These are phyloP conservation scores for Platanthera guangdongensis DNA, from an alignment of 106 monocot genomes.

Conservation along the genomic window DNA sequence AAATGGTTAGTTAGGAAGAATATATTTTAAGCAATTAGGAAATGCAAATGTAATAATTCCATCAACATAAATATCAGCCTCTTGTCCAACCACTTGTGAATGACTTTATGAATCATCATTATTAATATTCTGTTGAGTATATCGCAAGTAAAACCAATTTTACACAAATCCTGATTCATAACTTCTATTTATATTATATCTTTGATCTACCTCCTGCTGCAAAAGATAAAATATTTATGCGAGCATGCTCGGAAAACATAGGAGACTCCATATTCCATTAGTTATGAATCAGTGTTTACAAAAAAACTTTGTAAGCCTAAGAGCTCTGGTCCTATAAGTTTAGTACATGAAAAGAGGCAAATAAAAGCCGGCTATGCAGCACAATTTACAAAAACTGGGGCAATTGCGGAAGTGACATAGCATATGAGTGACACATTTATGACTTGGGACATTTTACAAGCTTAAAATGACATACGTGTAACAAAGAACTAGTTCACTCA, in stretches of 20 bases:
- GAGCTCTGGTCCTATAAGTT: background rate
- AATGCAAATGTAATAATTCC: background rate
- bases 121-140: background rate
- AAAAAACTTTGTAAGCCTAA: background rate
- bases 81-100: background rate
- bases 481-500: slow-evolving; percentile 74
- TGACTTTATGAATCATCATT: background rate
- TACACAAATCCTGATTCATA: background rate
- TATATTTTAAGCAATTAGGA: background rate
- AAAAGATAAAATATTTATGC: background rate
- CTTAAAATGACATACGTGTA: slow-evolving; percentile 56
- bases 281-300: background rate
- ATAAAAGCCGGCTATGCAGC: background rate
- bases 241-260: background rate
- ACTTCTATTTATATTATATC: background rate
- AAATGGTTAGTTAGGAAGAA: background rate
- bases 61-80: background rate
- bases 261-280: background rate
- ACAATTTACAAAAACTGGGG: background rate
- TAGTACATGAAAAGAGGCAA: background rate
- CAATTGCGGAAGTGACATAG: background rate
- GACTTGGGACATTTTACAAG: background rate
- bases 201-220: background rate
- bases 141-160: background rate
- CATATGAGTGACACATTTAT: background rate